These are phyloP conservation scores for Hemerocallis citrina DNA, from an alignment of 106 monocot genomes.

Conservation along the genomic window DNA sequence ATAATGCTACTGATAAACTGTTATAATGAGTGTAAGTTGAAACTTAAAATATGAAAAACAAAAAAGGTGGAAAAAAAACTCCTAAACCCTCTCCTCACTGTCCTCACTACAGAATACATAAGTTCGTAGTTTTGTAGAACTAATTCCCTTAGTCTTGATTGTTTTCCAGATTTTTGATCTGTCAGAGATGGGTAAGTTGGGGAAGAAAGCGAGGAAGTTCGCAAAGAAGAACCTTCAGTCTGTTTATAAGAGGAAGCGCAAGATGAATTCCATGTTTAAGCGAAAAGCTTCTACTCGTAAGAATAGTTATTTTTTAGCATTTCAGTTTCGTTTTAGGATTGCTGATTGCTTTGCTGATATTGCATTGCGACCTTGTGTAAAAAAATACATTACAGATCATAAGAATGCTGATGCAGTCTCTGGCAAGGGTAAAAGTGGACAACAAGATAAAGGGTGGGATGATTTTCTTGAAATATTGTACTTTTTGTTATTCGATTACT, in stretches of 20 bases:
- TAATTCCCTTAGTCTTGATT: background rate
- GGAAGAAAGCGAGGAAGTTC: conserved; percentile 70
- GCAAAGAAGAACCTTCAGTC: conserved; percentile 60
- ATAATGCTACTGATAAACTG: too few species aligned
- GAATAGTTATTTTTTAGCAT: background rate
- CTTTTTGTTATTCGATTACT: too few species aligned
- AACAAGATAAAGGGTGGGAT: background rate
- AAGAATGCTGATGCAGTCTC: background rate
- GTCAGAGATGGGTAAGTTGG: conserved; percentile 53
- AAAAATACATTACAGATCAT: background rate
- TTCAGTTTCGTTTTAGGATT: background rate
- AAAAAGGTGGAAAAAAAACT: too few species aligned
- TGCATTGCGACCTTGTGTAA: too few species aligned
- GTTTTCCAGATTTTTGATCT: background rate
- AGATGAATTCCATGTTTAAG: conserved; percentile 29
- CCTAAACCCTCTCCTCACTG: too few species aligned
- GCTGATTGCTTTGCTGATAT: too few species aligned
- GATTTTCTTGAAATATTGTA: too few species aligned
- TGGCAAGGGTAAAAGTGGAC: background rate
- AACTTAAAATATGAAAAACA: too few species aligned
- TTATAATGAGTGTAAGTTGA: too few species aligned
- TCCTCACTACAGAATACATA: too few species aligned
- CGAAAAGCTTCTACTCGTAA: conserved; percentile 10
- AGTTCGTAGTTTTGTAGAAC: too few species aligned
- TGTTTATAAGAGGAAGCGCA: conserved; percentile 39